Conservation (phyloP, 164 flowering plant species). For the Dillenia suffruticosa region DNA sequence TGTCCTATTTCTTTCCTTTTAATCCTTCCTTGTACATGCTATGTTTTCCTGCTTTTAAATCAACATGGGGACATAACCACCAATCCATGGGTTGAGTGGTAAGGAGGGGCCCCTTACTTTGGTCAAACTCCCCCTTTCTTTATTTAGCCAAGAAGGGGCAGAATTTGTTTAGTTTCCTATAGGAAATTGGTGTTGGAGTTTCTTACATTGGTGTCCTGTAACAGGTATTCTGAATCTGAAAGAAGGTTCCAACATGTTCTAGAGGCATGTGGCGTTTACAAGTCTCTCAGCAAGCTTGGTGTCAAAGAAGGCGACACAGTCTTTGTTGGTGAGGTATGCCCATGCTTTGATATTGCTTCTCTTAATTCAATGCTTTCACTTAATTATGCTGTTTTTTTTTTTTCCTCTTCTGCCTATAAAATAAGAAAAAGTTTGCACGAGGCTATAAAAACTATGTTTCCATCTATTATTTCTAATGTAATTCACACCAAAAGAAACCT, state of each 20-base stretch:
- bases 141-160: too few relatives aligned
- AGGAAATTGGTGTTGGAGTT: too few relatives aligned
- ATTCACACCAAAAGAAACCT: too few relatives aligned
- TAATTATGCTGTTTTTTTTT: background rate
- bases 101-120: background rate
- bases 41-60: too few relatives aligned
- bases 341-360: background rate
- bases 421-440: too few relatives aligned
- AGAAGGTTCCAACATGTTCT: slow-evolving; percentile 92
- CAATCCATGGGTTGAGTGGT: too few relatives aligned
- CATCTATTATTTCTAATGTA: background rate
- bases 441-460: too few relatives aligned
- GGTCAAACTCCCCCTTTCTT: background rate
- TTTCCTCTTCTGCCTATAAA: background rate
- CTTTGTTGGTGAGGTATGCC: slow-evolving; percentile 75
- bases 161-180: too few relatives aligned
- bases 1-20: background rate
- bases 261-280: slow-evolving; percentile 94
- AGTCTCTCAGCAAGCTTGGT: slow-evolving; percentile 73
- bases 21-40: too few relatives aligned
- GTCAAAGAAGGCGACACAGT: slow-evolving; percentile 97
- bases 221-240: slow-evolving; percentile 82
- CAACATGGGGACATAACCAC: too few relatives aligned
- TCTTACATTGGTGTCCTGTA: background rate
- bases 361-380: background rate